phyloP scores from a whole-genome alignment of 306 rosid species.

The Medicago arabica region DNA sequence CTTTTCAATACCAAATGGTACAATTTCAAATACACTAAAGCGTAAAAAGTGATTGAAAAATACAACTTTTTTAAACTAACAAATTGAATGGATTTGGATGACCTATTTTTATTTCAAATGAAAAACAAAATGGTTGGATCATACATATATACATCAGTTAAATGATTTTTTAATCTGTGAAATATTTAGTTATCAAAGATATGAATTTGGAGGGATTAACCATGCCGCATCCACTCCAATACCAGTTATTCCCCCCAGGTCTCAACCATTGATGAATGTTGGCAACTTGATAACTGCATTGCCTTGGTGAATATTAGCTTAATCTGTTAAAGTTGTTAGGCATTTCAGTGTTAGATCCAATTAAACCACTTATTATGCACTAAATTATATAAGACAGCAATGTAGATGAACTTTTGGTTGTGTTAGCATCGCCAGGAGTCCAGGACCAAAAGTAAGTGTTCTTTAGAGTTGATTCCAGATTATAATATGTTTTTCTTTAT shows the following conservation, averaged over 20 bases:
- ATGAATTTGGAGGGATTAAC: neutral
- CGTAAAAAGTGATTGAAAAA: no score
- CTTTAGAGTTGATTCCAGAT: conserved; percentile 1
- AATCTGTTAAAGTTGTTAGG: conserved; percentile 51
- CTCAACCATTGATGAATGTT: conserved; percentile 56
- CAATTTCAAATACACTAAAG: no score
- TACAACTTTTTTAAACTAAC: no score
- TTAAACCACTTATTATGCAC: conserved; percentile 34
- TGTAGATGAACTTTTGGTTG: conserved; percentile 11
- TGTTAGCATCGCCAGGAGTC: neutral
- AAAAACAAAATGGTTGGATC: no score
- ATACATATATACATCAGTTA: neutral
- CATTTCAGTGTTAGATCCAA: conserved; percentile 47
- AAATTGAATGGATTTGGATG: no score
- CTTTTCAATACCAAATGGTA: no score
- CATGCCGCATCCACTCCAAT: conserved; percentile 47
- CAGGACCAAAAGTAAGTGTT: neutral
- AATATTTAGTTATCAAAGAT: neutral
- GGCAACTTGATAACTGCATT: conserved; percentile 52
- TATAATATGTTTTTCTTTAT: neutral
- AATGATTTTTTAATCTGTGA: neutral
- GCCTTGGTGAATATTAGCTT: conserved; percentile 43
- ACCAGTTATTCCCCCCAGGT: conserved; percentile 52
- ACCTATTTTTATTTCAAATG: no score
- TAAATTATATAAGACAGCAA: conserved; percentile 37